Percentiles rank a stretch among this genome's conserved stretches.
Conservation (phyloP, 2,329 filamentous ascomycete species). For the Phaeosphaeria sp. region DNA sequence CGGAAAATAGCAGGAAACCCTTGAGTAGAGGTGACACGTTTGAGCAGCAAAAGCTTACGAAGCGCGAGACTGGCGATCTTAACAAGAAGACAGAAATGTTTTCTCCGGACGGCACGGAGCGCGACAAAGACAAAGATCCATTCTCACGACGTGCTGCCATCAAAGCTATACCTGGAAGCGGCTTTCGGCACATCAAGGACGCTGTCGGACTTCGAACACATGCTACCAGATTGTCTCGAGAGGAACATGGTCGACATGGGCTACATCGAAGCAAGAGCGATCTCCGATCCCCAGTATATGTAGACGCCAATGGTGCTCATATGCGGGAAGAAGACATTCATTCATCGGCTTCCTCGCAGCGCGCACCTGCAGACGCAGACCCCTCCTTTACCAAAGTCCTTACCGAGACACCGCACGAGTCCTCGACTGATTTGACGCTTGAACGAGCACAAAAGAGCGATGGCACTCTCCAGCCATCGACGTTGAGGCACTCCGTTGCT, state of each 20-base stretch:
- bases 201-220: constrained; percentile 68
- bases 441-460: constrained; percentile 23
- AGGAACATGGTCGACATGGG: constrained; percentile 38
- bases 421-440: constrained; percentile 27
- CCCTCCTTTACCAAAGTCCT: constrained; percentile 42
- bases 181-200: constrained; percentile 84
- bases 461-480: constrained; percentile 25
- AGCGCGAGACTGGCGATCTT: constrained; percentile 43
- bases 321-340: constrained; percentile 14
- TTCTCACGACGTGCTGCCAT: constrained; percentile 70
- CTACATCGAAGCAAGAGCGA: constrained; percentile 30
- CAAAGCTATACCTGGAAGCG: constrained; percentile 81
- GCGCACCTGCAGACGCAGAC: constrained; percentile 21
- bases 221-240: constrained; percentile 48
- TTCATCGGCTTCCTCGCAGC: constrained; percentile 19
- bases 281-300: constrained; percentile 12
- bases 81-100: constrained; percentile 30
- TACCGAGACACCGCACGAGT: constrained; percentile 44
- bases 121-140: constrained; percentile 62
- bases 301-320: constrained; percentile 12
- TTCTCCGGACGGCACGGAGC: constrained; percentile 51
- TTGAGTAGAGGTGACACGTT: constrained; percentile 59
- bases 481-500: constrained; percentile 13
- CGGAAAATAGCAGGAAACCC: constrained; percentile 54
- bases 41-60: constrained; percentile 30